Conservation (phyloP, 441 rosid genomes). For the Eruca vesicaria region DNA sequence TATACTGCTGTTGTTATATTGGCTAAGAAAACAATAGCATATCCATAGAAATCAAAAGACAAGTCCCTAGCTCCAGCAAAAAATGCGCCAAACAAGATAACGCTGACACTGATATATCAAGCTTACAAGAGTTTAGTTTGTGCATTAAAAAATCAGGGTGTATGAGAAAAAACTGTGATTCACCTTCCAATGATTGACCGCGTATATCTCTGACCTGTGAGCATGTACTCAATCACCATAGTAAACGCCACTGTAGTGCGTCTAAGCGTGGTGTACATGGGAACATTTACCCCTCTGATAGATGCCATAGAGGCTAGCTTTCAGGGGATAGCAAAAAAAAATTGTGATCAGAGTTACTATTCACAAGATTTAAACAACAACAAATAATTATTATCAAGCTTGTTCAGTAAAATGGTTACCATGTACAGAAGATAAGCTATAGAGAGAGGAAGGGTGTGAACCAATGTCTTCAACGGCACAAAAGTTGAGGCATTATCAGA, state of each 20-base stretch:
- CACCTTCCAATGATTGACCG: slow-evolving; percentile 80
- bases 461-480: slow-evolving; percentile 66
- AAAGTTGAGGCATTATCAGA: slow-evolving; percentile 52
- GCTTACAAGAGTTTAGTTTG: slow-evolving; percentile 42
- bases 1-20: slow-evolving; percentile 89
- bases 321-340: slow-evolving; percentile 39
- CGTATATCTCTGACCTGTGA: slow-evolving; percentile 75
- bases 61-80: slow-evolving; percentile 96
- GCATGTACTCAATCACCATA: slow-evolving; percentile 78
- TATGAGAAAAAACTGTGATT: slow-evolving; percentile 13
- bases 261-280: slow-evolving; percentile 97
- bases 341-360: slow-evolving; percentile 17
- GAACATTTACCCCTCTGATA: slow-evolving; percentile 95
- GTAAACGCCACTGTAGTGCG: slow-evolving; percentile 93
- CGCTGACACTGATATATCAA: slow-evolving; percentile 82
- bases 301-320: slow-evolving; percentile 95
- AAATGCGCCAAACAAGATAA: slow-evolving; percentile 86
- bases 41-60: slow-evolving; percentile 90
- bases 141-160: slow-evolving; percentile 37
- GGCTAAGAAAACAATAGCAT: slow-evolving; percentile 78
- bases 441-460: slow-evolving; percentile 77
- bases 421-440: slow-evolving; percentile 82
- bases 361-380: neutral
- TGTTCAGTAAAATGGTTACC: slow-evolving; percentile 44
- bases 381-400: neutral